Evolutionary conservation across 306 rosid species (phyloP).

Genomic region (Medicago lupulina): DNA sequence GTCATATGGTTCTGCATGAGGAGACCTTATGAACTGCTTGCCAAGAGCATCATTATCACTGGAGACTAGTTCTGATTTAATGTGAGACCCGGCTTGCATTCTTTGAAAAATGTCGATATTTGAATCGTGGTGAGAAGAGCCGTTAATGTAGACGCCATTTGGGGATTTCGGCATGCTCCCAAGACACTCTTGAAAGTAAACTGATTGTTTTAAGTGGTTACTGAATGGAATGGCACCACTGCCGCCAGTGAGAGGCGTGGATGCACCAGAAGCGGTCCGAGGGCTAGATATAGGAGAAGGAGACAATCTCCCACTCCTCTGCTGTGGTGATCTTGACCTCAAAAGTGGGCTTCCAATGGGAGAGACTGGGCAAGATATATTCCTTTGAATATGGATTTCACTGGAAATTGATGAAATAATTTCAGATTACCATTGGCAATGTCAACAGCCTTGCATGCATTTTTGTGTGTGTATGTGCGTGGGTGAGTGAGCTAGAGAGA

Average conservation of each 20-base stretch:
- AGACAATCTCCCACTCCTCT: slow-evolving; percentile 84
- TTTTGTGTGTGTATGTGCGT: background rate
- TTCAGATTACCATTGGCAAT: slow-evolving; percentile 47
- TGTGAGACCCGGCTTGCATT: slow-evolving; percentile 76
- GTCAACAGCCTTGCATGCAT: slow-evolving; percentile 13
- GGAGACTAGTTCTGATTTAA: slow-evolving; percentile 64
- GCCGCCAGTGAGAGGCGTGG: slow-evolving; percentile 87
- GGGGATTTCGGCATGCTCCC: slow-evolving; percentile 72
- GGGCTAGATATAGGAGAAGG: slow-evolving; percentile 99
- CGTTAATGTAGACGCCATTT: slow-evolving; percentile 58
- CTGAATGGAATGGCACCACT: slow-evolving; percentile 77
- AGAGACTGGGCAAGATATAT: slow-evolving; percentile 96
- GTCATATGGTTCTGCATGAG: slow-evolving; percentile 60
- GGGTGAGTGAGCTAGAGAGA: slow-evolving; percentile 39
- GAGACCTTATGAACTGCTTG: slow-evolving; percentile 61
- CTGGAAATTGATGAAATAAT: slow-evolving; percentile 58
- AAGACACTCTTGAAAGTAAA: slow-evolving; percentile 75
- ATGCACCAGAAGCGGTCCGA: slow-evolving; percentile 87
- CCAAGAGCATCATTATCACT: slow-evolving; percentile 67
- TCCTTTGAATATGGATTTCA: slow-evolving; percentile 79
- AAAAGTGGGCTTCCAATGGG: slow-evolving; percentile 98
- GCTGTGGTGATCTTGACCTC: slow-evolving; percentile 92
- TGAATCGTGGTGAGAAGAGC: slow-evolving; percentile 67
- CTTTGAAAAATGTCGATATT: slow-evolving; percentile 75
- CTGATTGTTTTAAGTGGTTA: slow-evolving; percentile 63